These are phyloP conservation scores for Penicillium sp. DNA, from an alignment of 2,329 filamentous ascomycete genomes.

Conservation along the genomic window DNA sequence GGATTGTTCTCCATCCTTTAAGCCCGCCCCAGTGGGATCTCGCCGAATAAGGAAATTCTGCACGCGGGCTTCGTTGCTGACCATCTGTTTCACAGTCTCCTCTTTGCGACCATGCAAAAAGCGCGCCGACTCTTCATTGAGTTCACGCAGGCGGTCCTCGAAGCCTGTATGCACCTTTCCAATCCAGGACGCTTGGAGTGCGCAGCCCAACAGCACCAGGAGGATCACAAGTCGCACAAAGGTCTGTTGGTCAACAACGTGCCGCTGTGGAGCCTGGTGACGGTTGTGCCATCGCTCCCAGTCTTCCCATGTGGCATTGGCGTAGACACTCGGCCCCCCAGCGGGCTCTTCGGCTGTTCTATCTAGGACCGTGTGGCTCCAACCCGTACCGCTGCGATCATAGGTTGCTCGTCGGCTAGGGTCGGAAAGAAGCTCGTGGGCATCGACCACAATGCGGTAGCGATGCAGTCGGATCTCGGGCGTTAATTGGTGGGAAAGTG, in stretches of 20 bases:
- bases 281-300: slow-evolving; percentile 80
- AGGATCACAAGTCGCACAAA: slow-evolving; percentile 75
- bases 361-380: slow-evolving; percentile 62
- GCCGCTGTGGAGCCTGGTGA: slow-evolving; percentile 44
- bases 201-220: slow-evolving; percentile 68
- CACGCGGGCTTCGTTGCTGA: slow-evolving; percentile 64
- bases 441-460: slow-evolving; percentile 84
- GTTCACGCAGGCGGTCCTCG: slow-evolving; percentile 66
- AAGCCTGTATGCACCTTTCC: slow-evolving; percentile 63
- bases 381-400: slow-evolving; percentile 79
- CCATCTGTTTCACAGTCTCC: slow-evolving; percentile 53
- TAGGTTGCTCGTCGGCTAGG: slow-evolving; percentile 77
- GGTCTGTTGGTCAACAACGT: slow-evolving; percentile 73
- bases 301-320: slow-evolving; percentile 96
- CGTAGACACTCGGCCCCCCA: slow-evolving; percentile 51
- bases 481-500: slow-evolving; percentile 52
- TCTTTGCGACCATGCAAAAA: slow-evolving; percentile 55
- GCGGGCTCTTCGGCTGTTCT: slow-evolving; percentile 78
- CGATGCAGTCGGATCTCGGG: slow-evolving; percentile 74
- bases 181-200: slow-evolving; percentile 72
- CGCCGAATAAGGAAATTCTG: slow-evolving; percentile 75
- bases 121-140: slow-evolving; percentile 65
- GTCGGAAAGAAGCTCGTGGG: slow-evolving; percentile 85
- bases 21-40: slow-evolving; percentile 56
- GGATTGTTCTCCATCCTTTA: slow-evolving; percentile 47